A percentile compares a stretch with the other conserved stretches of the same genome.
phyloP scores from a whole-genome alignment of 2,329 filamentous ascomycete species.

The Pseudocercospora fuligena region DNA sequence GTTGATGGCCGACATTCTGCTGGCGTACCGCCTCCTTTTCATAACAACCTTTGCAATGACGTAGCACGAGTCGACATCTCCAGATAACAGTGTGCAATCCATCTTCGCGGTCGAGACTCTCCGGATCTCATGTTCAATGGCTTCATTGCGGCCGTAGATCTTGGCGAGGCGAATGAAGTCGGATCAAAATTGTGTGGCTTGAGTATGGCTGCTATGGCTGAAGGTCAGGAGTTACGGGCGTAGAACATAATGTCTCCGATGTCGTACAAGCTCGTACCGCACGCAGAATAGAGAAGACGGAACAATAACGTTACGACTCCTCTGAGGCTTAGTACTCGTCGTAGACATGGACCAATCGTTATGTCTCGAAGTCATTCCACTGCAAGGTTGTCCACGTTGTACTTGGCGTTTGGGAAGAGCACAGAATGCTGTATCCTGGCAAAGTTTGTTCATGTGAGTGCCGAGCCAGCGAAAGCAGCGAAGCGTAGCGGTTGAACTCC shows the following conservation, averaged over 20 bases:
- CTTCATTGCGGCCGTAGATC: background rate
- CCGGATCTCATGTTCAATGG: background rate
- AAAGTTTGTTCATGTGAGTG: constrained; percentile 1
- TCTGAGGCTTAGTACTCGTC: background rate
- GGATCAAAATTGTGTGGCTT: background rate
- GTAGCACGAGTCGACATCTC: background rate
- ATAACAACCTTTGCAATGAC: background rate
- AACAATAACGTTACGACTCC: background rate
- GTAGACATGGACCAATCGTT: background rate
- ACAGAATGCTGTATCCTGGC: background rate
- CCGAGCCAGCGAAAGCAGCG: background rate
- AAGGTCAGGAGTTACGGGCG: too few species aligned
- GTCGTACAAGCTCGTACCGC: background rate
- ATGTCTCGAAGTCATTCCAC: background rate
- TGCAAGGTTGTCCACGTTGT: constrained; percentile 3
- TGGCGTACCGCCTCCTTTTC: background rate
- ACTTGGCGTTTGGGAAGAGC: background rate
- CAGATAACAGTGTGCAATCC: too few species aligned
- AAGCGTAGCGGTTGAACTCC: background rate
- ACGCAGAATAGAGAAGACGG: background rate
- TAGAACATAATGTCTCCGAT: background rate
- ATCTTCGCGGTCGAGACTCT: background rate
- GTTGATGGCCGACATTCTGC: background rate
- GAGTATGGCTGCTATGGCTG: too few species aligned
- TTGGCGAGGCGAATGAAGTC: background rate